These are phyloP conservation scores for Blastobotrys malaysiensis DNA, from an alignment of 1,139 yeast genomes.

Conservation along the genomic window DNA sequence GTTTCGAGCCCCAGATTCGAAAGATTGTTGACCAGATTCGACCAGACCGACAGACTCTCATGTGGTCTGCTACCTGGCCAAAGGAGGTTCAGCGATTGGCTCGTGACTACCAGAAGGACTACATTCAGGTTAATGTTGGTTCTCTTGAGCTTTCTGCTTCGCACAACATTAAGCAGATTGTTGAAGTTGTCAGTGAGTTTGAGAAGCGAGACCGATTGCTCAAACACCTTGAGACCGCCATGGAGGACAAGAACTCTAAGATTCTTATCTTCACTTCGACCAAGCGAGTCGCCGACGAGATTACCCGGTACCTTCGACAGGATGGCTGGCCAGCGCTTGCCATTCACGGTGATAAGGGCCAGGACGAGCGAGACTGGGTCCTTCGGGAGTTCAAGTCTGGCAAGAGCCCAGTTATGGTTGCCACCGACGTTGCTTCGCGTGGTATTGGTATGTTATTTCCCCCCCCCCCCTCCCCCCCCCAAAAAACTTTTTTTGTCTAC, in stretches of 20 bases:
- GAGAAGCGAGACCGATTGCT: slow-evolving; percentile 90
- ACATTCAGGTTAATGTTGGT: slow-evolving; percentile 94
- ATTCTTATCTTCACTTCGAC: slow-evolving; percentile 87
- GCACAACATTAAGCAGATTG: slow-evolving; percentile 89
- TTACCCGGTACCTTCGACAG: slow-evolving; percentile 83
- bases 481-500: not conserved
- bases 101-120: slow-evolving; percentile 83
- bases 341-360: slow-evolving; percentile 98
- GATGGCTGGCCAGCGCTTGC: slow-evolving; percentile 99
- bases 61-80: slow-evolving; percentile 99
- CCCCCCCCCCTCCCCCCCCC: not conserved
- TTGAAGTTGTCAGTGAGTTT: slow-evolving; percentile 84
- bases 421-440: slow-evolving; percentile 99
- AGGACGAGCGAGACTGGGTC: slow-evolving; percentile 98
- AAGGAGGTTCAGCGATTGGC: slow-evolving; percentile 93
- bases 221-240: slow-evolving; percentile 79
- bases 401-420: slow-evolving; percentile 94
- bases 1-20: slow-evolving; percentile 94
- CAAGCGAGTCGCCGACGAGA: slow-evolving; percentile 95
- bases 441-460: slow-evolving; percentile 86
- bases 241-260: slow-evolving; percentile 73
- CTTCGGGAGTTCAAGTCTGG: slow-evolving; percentile 87
- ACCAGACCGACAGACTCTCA: slow-evolving; percentile 95
- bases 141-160: slow-evolving; percentile 95
- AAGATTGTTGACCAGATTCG: slow-evolving; percentile 92